Percentiles rank a stretch among this genome's conserved stretches.
Evolutionary conservation across 2,329 filamentous ascomycete genomes (phyloP).

Genomic region (Hypoxylon sp.): DNA sequence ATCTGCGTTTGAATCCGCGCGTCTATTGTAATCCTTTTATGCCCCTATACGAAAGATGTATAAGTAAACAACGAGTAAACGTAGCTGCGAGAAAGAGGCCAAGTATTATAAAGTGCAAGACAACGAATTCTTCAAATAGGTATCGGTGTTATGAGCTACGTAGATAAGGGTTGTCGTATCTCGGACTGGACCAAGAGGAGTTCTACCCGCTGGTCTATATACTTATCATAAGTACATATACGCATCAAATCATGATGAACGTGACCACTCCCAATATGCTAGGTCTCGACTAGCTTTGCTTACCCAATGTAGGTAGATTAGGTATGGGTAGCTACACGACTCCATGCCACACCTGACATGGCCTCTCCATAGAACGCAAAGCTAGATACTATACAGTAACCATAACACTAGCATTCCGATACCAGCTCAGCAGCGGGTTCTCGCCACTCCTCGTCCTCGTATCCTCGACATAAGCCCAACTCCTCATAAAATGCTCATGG

Average conservation of each 20-base stretch:
- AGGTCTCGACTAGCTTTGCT: background rate
- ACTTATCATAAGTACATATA: conserved; percentile 2
- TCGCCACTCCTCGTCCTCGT: conserved; percentile 91
- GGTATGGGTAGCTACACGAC: background rate
- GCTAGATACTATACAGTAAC: conserved; percentile 75
- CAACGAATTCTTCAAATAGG: background rate
- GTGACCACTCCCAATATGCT: background rate
- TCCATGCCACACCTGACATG: background rate
- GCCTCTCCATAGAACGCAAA: too few relatives aligned
- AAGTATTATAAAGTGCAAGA: background rate
- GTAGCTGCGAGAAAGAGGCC: background rate
- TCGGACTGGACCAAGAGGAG: background rate
- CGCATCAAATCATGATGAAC: background rate
- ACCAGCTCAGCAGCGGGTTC: conserved; percentile 93
- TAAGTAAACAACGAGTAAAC: background rate
- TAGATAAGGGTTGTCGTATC: background rate
- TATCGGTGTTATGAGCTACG: background rate
- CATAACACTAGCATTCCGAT: conserved; percentile 94
- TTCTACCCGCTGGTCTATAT: conserved; percentile 1
- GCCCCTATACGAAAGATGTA: too few relatives aligned
- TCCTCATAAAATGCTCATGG: conserved; percentile 90
- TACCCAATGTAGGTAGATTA: background rate
- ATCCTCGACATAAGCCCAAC: conserved; percentile 92
- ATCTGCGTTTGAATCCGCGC: background rate
- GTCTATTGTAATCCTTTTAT: background rate